Evolutionary conservation across 768 basidiomycete genomes (phyloP), one percentile per base, ranked within the genome.

Genomic region (Pleurotus giganteus): DNA sequence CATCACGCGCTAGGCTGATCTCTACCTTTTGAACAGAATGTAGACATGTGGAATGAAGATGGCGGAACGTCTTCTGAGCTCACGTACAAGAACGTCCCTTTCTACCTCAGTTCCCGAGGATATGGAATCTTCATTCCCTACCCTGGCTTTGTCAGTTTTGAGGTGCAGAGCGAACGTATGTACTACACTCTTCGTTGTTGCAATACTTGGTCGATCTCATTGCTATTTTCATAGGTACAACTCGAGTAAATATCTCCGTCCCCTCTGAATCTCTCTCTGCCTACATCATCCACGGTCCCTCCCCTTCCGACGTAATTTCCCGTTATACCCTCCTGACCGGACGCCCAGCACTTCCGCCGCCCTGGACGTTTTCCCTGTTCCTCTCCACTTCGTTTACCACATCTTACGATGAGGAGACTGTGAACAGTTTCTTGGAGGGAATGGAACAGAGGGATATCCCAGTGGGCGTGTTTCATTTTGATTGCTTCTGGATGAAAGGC

Each of bases 361-460:
- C 72, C 0, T 79, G 78, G 77, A 72, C 77, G 4, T 80, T 77
- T 61, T 74, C 75, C 34, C 72, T 80, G 12, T 80, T 74, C 73
- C 66, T 80, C 6, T 73, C 76, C 11, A 78, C 78, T 0, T 77
- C 74, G 2, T 80, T 79, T 64, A 72, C 74, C 2, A 79, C 77
- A 1, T 65, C 67, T 21, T 79, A 78, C 59, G 69, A 75, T 55
- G 69, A 75, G 59, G 61, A 69, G 37, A 80, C 78, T 2, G 76
- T 80, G 31, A 70, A 70, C 5, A 57, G 66, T 29, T 79, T 78
- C 63, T 65, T 80, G 4, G 59, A 74, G 31, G 78, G 74, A 6
- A 77, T 80, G 77, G 62, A 70, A 39, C 58, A 69, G 47, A 61
- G 73, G 13, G 60, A 72, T 26, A 73, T 74, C 34, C 54, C 69